Evolutionary conservation across 2,329 filamentous ascomycete genomes (phyloP), one percentile per base, ranked within the genome.

Genomic region (Ophiostoma sp.): DNA sequence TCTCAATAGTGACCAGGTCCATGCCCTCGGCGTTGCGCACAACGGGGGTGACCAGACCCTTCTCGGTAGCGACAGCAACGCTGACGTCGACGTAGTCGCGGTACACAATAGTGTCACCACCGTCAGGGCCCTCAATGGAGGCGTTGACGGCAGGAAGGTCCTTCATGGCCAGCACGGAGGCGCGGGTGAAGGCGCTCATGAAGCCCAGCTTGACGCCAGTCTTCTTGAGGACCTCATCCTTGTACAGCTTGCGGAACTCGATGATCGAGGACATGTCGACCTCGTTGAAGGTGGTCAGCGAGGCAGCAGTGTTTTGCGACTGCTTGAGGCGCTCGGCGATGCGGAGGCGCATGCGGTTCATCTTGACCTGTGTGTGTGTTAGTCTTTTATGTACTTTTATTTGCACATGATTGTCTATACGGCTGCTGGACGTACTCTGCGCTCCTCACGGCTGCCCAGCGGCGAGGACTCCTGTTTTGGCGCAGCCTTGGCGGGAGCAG

Each of bases 271-370:
- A 96, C 95, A 99, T 99, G 80, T 99, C 95, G 72, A 99, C 95
- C 81, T 98, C 94, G 81, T 99, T 97, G 86, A 99, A 99, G 35
- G 95, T 99, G 67, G 95, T 98, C 69, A 99, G 85, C 4, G 95
- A 97, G 64, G 95, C 95, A 68, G 95, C 94, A 1, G 95, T 98
- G 83, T 99, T 99, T 80, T 99, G 95, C 27, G 95, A 98, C 80
- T 99, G 95, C 88, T 99, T 99, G 74, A 99, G 87, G 76, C 95
- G 93, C 84, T 99, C 95, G 68, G 95, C 93, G 76, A 98, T 99
- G 73, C 95, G 90, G 72, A 98, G 88, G 74, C 95, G 93, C 95
- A 99, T 99, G 74, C 95, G 93, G 85, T 98, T 98, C 95, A 99
- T 99, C 86, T 99, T 99, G 77, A 98, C 93, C 92, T 95, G 76